Conservation (phyloP, 768 basidiomycete species). For the Gymnopilus junonius region DNA sequence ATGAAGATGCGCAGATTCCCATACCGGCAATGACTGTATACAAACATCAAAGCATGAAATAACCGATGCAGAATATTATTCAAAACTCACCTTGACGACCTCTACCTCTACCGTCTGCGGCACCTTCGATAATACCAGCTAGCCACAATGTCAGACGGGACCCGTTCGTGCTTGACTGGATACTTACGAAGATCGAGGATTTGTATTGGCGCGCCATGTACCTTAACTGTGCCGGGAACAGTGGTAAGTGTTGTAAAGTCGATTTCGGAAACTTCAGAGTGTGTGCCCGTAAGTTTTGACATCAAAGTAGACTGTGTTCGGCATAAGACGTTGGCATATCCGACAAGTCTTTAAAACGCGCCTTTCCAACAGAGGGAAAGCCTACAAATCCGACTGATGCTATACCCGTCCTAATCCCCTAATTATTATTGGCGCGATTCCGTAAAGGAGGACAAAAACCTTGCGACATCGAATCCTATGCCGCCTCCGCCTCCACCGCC, state of each 20-base stretch:
- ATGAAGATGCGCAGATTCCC: conserved; percentile 23
- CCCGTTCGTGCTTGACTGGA: background rate
- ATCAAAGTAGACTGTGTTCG: conserved; percentile 79
- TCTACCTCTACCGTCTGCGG: conserved; percentile 93
- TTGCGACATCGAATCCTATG: conserved; percentile 95
- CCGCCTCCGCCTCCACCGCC: conserved; percentile 90
- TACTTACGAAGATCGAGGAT: conserved; percentile 87
- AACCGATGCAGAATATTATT: background rate
- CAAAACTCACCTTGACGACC: conserved; percentile 82
- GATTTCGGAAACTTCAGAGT: conserved; percentile 94
- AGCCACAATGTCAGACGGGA: conserved; percentile 4
- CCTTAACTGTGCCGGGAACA: conserved; percentile 92
- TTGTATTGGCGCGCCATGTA: conserved; percentile 96
- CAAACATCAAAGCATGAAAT: background rate
- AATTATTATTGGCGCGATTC: background rate
- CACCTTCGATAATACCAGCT: conserved; percentile 99
- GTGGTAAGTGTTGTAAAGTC: conserved; percentile 97
- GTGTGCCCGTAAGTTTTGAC: conserved; percentile 96
- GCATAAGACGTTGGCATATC: conserved; percentile 10
- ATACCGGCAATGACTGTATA: conserved; percentile 75
- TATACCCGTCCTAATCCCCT: conserved; percentile 76
- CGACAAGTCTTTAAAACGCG: conserved; percentile 24
- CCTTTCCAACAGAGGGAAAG: conserved; percentile 96
- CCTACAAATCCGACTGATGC: conserved; percentile 95
- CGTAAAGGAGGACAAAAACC: conserved; percentile 28